These are phyloP conservation scores for Suhomyces faveliae DNA, from an alignment of 805 yeast species.

Conservation along the genomic window DNA sequence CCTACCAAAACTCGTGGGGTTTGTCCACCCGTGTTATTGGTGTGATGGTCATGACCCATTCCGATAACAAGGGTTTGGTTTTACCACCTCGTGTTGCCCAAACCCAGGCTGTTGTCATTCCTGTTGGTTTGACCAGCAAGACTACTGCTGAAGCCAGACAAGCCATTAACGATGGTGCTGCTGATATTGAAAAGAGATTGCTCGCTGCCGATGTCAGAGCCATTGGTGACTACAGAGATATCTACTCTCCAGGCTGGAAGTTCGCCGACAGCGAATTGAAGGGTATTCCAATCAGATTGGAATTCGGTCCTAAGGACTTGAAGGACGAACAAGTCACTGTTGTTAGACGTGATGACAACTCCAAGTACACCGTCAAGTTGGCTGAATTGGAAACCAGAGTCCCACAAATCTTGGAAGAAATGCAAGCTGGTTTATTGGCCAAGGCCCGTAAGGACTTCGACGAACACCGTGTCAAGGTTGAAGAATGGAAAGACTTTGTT, in stretches of 20 bases:
- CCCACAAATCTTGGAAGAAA: slow-evolving; percentile 74
- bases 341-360: slow-evolving; percentile 90
- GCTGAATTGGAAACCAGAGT: slow-evolving; percentile 62
- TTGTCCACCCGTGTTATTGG: slow-evolving; percentile 97
- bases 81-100: slow-evolving; percentile 97
- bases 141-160: slow-evolving; percentile 74
- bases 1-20: slow-evolving; percentile 99
- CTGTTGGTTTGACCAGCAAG: slow-evolving; percentile 92
- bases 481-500: slow-evolving; percentile 89
- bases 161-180: slow-evolving; percentile 67
- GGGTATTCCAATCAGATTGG: slow-evolving; percentile 92
- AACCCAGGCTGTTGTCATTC: slow-evolving; percentile 86
- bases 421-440: slow-evolving; percentile 72
- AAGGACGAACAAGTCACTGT: slow-evolving; percentile 76
- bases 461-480: slow-evolving; percentile 75
- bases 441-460: slow-evolving; percentile 84
- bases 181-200: slow-evolving; percentile 63
- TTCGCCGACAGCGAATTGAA: slow-evolving; percentile 95
- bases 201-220: slow-evolving; percentile 66
- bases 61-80: slow-evolving; percentile 97
- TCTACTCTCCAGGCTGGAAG: slow-evolving; percentile 98
- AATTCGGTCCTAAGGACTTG: slow-evolving; percentile 95
- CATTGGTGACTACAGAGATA: slow-evolving; percentile 84
- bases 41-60: slow-evolving; percentile 98
- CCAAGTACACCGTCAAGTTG: slow-evolving; percentile 66